phyloP scores from a whole-genome alignment of 163 green algal species.

The Scenedesmus sp. region DNA sequence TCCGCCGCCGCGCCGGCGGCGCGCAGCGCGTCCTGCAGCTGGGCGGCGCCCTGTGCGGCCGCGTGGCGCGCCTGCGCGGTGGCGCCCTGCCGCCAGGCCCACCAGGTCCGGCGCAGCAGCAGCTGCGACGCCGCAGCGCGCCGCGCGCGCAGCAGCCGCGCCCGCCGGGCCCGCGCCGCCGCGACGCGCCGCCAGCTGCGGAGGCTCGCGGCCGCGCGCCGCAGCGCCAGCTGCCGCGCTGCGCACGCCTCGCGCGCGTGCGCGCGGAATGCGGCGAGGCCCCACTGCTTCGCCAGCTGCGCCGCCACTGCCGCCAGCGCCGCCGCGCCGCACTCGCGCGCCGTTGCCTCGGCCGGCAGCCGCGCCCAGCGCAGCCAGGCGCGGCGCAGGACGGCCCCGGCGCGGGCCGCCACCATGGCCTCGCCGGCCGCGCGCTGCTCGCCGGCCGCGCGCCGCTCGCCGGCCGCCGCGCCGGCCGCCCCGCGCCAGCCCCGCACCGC shows the following conservation, averaged over 20 bases:
- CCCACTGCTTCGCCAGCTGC: slow-evolving; percentile 7
- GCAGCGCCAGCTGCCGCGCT: background rate
- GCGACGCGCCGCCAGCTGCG: background rate
- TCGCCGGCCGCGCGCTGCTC: no score
- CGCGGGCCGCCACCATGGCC: no score
- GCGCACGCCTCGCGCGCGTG: background rate
- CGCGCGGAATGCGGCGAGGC: slow-evolving; percentile 8
- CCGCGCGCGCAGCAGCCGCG: background rate
- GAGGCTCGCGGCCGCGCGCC: background rate
- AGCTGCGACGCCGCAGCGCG: background rate
- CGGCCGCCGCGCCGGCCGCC: no score
- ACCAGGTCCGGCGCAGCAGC: background rate
- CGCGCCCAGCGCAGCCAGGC: slow-evolving; percentile 2
- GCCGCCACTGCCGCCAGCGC: background rate
- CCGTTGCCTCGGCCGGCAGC: background rate
- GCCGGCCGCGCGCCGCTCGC: no score
- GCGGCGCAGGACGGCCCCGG: background rate
- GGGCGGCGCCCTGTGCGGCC: background rate
- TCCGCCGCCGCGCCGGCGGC: background rate
- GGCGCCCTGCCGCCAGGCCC: background rate
- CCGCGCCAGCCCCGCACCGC: no score
- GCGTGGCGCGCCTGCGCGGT: background rate
- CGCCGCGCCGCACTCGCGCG: slow-evolving; percentile 7
- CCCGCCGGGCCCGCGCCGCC: background rate
- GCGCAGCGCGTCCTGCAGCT: background rate